These are phyloP conservation scores for Solanum piurae DNA, from an alignment of 257 asterid genomes.

Conservation along the genomic window DNA sequence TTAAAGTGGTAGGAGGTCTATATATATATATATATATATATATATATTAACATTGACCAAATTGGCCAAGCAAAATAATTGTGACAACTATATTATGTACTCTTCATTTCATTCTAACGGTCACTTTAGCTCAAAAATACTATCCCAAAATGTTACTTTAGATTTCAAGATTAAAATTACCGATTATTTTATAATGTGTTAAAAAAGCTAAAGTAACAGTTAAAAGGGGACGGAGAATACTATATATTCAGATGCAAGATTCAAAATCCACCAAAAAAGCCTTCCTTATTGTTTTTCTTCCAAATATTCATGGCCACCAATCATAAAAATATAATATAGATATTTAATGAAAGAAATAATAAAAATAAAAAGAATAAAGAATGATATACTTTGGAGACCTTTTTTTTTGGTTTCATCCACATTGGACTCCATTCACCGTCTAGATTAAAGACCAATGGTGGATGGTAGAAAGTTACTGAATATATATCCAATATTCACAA, in stretches of 20 bases:
- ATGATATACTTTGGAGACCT: not conserved
- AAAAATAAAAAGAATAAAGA: not conserved
- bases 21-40: too few relatives aligned
- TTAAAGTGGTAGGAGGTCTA: not conserved
- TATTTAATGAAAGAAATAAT: not conserved
- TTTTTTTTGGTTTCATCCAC: not conserved
- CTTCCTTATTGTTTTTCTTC: not conserved
- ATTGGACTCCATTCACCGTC: not conserved
- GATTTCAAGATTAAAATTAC: too few relatives aligned
- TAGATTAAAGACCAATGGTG: not conserved
- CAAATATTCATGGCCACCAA: not conserved
- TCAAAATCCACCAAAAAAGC: not conserved
- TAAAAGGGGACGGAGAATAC: too few relatives aligned
- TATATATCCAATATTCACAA: not conserved
- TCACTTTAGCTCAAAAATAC: too few relatives aligned
- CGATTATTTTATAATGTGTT: not conserved
- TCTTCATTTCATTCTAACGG: too few relatives aligned
- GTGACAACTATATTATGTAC: too few relatives aligned
- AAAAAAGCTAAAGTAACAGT: rapidly evolving
- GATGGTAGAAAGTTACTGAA: not conserved
- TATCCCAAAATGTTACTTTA: too few relatives aligned
- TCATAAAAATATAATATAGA: not conserved
- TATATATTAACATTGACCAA: not conserved
- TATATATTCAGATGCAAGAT: not conserved
- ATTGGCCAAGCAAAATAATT: not conserved